phyloP scores from a whole-genome alignment of 2,329 filamentous ascomycete genomes.

The Aspergillus phoenicis region DNA sequence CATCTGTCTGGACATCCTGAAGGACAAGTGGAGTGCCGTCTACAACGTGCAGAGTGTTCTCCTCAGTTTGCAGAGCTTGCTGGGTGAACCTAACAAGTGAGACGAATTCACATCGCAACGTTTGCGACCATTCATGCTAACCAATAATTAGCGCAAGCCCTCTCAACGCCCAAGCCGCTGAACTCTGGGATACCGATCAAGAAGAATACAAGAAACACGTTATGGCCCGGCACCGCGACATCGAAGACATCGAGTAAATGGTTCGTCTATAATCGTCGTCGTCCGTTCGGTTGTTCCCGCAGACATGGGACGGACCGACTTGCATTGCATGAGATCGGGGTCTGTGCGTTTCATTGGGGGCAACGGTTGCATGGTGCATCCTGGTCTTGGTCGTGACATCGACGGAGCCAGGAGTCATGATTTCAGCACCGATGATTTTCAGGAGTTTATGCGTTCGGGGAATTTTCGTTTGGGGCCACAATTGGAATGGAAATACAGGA shows the following conservation, averaged over 20 bases:
- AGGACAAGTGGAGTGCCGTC: slow-evolving; percentile 98
- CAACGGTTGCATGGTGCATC: background rate
- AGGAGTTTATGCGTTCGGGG: slow-evolving; percentile 6
- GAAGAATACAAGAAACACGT: slow-evolving; percentile 81
- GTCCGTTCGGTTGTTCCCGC: slow-evolving; percentile 11
- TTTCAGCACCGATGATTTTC: background rate
- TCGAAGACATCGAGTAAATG: slow-evolving; percentile 49
- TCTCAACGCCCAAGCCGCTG: slow-evolving; percentile 92
- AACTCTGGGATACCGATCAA: slow-evolving; percentile 88
- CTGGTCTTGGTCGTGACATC: background rate
- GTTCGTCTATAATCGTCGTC: background rate
- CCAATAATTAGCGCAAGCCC: slow-evolving; percentile 71
- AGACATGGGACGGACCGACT: slow-evolving; percentile 13
- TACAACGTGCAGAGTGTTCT: slow-evolving; percentile 96
- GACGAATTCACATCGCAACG: slow-evolving; percentile 32
- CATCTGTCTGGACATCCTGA: slow-evolving; percentile 96
- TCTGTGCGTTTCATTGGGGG: slow-evolving; percentile 16
- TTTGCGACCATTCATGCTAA: slow-evolving; percentile 14
- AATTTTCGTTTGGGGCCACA: background rate
- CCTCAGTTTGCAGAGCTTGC: slow-evolving; percentile 87
- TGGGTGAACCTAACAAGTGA: slow-evolving; percentile 98
- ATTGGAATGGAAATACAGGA: slow-evolving; percentile 1
- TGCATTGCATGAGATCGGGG: slow-evolving; percentile 22
- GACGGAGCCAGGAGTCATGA: background rate
- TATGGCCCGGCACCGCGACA: slow-evolving; percentile 63